phyloP scores from a whole-genome alignment of 2,329 filamentous ascomycete species.

The Trichoderma harzianum region DNA sequence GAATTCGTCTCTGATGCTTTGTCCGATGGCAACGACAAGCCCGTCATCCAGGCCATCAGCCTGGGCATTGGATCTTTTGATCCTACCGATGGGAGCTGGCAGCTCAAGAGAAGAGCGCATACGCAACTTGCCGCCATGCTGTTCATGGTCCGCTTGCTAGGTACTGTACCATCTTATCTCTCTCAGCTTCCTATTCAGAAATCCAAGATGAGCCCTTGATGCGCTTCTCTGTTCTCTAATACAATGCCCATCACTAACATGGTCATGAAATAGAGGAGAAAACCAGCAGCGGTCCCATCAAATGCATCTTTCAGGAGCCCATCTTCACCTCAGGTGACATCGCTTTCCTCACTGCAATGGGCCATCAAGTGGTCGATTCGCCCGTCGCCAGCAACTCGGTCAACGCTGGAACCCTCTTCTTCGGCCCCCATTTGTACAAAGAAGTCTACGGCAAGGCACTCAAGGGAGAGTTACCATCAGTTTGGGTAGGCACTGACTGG shows the following conservation, averaged over 20 bases:
- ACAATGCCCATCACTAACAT: neutral
- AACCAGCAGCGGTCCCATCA: conserved; percentile 24
- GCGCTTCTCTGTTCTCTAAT: neutral
- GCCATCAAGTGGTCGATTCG: conserved; percentile 46
- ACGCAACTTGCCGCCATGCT: conserved; percentile 52
- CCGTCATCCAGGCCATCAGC: conserved; percentile 42
- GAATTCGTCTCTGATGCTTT: neutral
- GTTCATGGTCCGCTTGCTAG: conserved; percentile 42
- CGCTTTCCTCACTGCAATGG: conserved; percentile 42
- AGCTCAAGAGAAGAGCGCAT: conserved; percentile 44
- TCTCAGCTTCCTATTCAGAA: neutral
- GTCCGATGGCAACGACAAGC: neutral
- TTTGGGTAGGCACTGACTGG: conserved; percentile 57
- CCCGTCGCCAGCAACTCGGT: conserved; percentile 53
- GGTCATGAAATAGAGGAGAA: neutral
- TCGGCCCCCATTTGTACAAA: conserved; percentile 59
- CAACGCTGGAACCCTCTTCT: conserved; percentile 50
- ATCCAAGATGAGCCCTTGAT: neutral
- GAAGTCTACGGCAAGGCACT: conserved; percentile 53
- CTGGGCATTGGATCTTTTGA: conserved; percentile 56
- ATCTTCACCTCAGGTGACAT: conserved; percentile 47
- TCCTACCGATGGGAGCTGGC: conserved; percentile 44
- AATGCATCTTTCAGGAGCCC: conserved; percentile 54
- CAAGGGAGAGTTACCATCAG: conserved; percentile 41
- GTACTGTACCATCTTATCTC: conserved; percentile 35